Evolutionary conservation across 169 alveolate species (phyloP).

Genomic region (Cryptosporidium muris): DNA sequence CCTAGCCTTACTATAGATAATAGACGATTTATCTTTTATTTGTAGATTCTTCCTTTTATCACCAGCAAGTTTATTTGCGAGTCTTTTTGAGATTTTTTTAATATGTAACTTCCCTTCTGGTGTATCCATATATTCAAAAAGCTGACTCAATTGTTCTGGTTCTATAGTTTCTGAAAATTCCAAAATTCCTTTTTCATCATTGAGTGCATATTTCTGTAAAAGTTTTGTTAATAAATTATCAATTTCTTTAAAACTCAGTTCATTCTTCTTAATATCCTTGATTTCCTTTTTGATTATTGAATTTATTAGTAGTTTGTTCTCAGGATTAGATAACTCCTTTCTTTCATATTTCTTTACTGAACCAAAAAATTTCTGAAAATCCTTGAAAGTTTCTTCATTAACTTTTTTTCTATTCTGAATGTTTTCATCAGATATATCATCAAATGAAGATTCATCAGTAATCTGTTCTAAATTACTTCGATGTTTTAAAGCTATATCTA

Average conservation of each 20-base stretch:
- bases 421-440: background rate
- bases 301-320: constrained; percentile 9
- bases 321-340: background rate
- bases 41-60: background rate
- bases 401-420: constrained; percentile 8
- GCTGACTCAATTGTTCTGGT: constrained; percentile 42
- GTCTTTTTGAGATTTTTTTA: constrained; percentile 33
- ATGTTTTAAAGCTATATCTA: background rate
- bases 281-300: constrained; percentile 15
- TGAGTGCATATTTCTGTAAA: background rate
- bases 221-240: constrained; percentile 15
- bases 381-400: background rate
- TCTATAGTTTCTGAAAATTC: constrained; percentile 36
- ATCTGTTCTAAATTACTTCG: background rate
- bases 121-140: constrained; percentile 26
- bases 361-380: too few species aligned
- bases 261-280: background rate
- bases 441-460: background rate
- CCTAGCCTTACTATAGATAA: background rate
- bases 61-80: background rate
- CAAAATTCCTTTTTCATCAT: constrained; percentile 20
- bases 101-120: constrained; percentile 11
- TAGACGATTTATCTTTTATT: background rate
- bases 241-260: constrained; percentile 15
- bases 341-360: constrained; percentile 2